phyloP scores from a whole-genome alignment of 331 rosid species.

The Erythrophleum ivorense region DNA sequence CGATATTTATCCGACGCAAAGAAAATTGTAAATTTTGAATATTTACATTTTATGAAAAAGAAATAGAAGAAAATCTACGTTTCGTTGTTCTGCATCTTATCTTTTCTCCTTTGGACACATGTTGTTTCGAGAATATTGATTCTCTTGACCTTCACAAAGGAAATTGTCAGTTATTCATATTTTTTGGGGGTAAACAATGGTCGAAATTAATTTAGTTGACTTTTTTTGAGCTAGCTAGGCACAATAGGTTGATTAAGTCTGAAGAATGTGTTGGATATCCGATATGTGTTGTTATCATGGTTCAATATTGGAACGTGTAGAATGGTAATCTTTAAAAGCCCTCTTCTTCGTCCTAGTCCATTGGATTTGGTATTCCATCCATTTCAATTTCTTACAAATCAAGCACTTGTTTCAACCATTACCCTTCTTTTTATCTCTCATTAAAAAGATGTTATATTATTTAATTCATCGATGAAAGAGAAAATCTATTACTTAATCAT shows the following conservation, averaged over 20 bases:
- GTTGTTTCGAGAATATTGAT: constrained; percentile 1
- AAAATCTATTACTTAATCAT: not conserved
- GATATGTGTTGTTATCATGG: constrained; percentile 29
- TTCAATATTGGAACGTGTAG: not conserved
- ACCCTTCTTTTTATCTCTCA: not conserved
- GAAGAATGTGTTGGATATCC: constrained; percentile 35
- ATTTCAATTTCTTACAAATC: not conserved
- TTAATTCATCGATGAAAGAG: not conserved
- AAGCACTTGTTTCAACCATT: constrained; percentile 23
- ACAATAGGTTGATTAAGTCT: constrained; percentile 31
- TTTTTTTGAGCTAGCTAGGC: constrained; percentile 16
- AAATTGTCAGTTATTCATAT: not conserved
- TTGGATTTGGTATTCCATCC: constrained; percentile 29
- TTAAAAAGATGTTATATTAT: not conserved
- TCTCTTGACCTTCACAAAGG: not conserved
- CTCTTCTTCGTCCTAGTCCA: not conserved
- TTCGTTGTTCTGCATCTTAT: not conserved
- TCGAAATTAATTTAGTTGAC: constrained; percentile 36
- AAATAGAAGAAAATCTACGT: not conserved
- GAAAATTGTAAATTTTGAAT: not conserved
- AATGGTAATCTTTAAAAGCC: constrained; percentile 1
- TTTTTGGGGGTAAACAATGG: not conserved
- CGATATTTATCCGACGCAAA: not conserved
- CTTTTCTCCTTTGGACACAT: not conserved
- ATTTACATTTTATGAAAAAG: not conserved